Conservation (phyloP, 768 basidiomycete species). For the Pulveroboletus sp. region DNA sequence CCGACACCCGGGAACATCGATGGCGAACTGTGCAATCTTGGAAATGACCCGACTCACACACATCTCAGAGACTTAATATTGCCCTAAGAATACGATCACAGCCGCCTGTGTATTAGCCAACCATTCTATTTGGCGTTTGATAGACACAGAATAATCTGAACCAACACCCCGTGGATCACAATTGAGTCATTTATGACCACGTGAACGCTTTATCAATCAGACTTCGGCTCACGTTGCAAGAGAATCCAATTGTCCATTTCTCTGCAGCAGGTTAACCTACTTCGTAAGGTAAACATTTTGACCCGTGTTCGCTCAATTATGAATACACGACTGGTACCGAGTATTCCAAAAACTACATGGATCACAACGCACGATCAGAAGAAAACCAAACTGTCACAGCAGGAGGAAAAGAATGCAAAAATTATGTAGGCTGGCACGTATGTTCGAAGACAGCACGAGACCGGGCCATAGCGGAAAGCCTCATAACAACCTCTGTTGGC, state of each 20-base stretch:
- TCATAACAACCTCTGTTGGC: neutral
- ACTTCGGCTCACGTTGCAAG: neutral
- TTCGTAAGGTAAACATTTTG: neutral
- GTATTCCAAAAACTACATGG: neutral
- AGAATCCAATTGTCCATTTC: neutral
- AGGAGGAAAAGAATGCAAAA: neutral
- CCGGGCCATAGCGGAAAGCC: neutral
- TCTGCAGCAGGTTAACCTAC: neutral
- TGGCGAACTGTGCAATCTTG: slow-evolving; percentile 39
- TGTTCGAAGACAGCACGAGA: neutral
- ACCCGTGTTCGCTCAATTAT: neutral
- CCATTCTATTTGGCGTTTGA: neutral
- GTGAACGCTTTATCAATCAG: neutral
- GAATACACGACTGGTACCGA: neutral
- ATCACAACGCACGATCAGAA: neutral
- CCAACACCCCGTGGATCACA: no score
- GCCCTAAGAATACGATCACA: neutral
- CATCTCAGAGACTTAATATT: neutral
- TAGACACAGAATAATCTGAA: neutral
- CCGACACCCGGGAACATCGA: slow-evolving; percentile 31
- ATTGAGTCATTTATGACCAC: no score
- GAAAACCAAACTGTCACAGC: neutral
- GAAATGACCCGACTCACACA: slow-evolving; percentile 19
- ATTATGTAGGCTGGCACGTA: neutral
- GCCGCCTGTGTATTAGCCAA: slow-evolving; percentile 9